A percentile compares a stretch with the other conserved stretches of the same genome.
Evolutionary conservation across 805 yeast species (phyloP).

Genomic region (Monosporozyma servazzii): DNA sequence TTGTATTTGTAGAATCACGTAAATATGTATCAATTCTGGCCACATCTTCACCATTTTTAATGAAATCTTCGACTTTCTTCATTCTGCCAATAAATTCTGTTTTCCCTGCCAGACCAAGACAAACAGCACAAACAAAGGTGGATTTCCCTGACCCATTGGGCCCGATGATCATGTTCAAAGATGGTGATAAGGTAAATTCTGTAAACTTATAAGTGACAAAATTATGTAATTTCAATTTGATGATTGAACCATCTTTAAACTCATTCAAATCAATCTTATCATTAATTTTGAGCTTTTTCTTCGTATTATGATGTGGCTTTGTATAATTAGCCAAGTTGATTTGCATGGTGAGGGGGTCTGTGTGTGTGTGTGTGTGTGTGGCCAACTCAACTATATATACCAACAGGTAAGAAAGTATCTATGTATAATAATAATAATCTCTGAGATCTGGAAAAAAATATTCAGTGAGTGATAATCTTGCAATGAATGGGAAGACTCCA

Average conservation of each 20-base stretch:
- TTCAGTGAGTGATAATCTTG: too few species aligned
- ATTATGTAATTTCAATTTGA: conserved; percentile 49
- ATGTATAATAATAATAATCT: too few species aligned
- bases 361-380: background rate
- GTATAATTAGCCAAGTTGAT: background rate
- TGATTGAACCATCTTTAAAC: conserved; percentile 32
- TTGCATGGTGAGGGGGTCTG: background rate
- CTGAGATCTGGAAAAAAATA: too few species aligned
- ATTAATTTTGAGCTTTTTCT: background rate
- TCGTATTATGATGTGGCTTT: background rate
- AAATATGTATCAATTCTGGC: conserved; percentile 31
- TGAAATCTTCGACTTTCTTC: conserved; percentile 52
- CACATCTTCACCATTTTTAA: conserved; percentile 51
- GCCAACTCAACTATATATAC: too few species aligned
- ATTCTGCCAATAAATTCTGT: conserved; percentile 65
- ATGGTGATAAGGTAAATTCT: conserved; percentile 71
- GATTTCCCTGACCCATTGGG: conserved; percentile 97
- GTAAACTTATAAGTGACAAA: conserved; percentile 64
- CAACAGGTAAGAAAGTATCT: background rate
- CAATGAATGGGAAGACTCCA: too few species aligned
- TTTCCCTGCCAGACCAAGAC: conserved; percentile 79
- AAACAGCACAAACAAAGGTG: conserved; percentile 85
- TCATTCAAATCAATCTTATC: background rate
- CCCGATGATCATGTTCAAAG: conserved; percentile 84
- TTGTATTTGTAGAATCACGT: conserved; percentile 19